These are phyloP conservation scores for Heterobasidion occidentale DNA, from an alignment of 1,284 basidiomycete genomes.

Conservation along the genomic window DNA sequence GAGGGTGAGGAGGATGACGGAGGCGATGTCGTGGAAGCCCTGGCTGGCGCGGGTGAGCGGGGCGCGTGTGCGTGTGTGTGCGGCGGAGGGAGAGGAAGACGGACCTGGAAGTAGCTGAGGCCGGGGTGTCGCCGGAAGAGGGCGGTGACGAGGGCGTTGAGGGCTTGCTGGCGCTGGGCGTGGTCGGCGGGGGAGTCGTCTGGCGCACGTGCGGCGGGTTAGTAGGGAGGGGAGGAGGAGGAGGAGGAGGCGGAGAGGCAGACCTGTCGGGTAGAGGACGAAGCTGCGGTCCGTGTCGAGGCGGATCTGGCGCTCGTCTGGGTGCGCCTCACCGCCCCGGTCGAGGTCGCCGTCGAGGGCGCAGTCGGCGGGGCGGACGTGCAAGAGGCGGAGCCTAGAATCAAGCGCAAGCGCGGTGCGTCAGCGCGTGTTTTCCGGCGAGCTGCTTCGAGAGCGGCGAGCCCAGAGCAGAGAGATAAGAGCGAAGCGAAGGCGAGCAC, in stretches of 20 bases:
- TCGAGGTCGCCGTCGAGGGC: neutral
- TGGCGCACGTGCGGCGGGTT: neutral
- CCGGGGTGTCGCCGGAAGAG: slow-evolving; percentile 68
- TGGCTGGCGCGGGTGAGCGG: slow-evolving; percentile 19
- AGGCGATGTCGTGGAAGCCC: slow-evolving; percentile 92
- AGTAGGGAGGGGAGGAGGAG: slow-evolving; percentile 1
- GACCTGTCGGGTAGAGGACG: slow-evolving; percentile 82
- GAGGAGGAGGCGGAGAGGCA: slow-evolving; percentile 24
- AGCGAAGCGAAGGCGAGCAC: too few relatives aligned
- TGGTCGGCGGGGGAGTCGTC: slow-evolving; percentile 4
- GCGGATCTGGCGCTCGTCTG: slow-evolving; percentile 78
- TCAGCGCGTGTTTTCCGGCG: neutral
- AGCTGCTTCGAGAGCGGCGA: neutral
- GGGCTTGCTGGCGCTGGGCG: slow-evolving; percentile 51
- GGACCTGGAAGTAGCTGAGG: slow-evolving; percentile 81
- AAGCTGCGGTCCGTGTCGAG: slow-evolving; percentile 87
- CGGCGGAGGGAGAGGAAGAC: slow-evolving; percentile 8
- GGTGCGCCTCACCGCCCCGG: slow-evolving; percentile 34
- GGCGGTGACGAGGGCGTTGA: slow-evolving; percentile 70
- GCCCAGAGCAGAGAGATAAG: neutral
- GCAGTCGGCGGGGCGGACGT: slow-evolving; percentile 16
- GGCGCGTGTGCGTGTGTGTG: neutral
- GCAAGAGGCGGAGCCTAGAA: slow-evolving; percentile 42
- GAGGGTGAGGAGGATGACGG: slow-evolving; percentile 79
- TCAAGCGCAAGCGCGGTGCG: slow-evolving; percentile 6